A percentile compares a stretch with the other conserved stretches of the same genome.
phyloP scores from a whole-genome alignment of 2,329 filamentous ascomycete species.

The Polychaeton citri region DNA sequence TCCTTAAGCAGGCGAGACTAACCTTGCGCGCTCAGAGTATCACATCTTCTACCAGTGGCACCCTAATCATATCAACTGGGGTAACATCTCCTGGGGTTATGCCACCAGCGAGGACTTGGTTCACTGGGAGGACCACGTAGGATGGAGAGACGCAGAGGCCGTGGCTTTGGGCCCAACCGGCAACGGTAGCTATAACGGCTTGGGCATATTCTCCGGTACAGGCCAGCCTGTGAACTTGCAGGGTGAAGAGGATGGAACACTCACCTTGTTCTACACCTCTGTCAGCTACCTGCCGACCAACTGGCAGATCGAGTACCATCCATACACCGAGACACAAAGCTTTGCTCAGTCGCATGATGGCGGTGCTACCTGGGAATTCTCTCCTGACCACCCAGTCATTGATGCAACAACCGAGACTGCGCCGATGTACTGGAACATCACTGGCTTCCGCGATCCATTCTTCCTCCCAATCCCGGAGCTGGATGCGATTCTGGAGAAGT shows the following conservation, averaged over 20 bases:
- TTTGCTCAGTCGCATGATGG: constrained; percentile 50
- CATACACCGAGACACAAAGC: constrained; percentile 39
- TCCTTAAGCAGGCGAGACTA: too few relatives aligned
- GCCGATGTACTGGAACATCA: constrained; percentile 42
- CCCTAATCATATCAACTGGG: constrained; percentile 34
- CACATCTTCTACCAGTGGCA: constrained; percentile 43
- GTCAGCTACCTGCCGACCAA: constrained; percentile 32
- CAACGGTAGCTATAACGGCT: constrained; percentile 32
- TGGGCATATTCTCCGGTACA: constrained; percentile 42
- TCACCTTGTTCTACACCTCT: constrained; percentile 35
- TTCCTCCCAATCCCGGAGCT: constrained; percentile 32
- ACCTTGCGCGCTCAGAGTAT: too few relatives aligned
- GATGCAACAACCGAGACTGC: constrained; percentile 27
- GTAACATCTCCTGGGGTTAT: constrained; percentile 25
- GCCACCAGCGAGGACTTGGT: constrained; percentile 50
- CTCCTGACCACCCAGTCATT: constrained; percentile 39
- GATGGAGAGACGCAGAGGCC: constrained; percentile 32
- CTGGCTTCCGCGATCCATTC: constrained; percentile 53
- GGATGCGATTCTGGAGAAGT: constrained; percentile 27
- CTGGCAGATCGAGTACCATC: constrained; percentile 31
- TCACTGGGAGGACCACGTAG: constrained; percentile 41
- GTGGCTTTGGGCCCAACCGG: constrained; percentile 27
- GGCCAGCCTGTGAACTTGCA: constrained; percentile 35
- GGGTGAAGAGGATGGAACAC: constrained; percentile 33
- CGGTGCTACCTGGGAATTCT: constrained; percentile 49